Base-by-base conservation (phyloP, 108 stramenopile species). In the Nannochloropsis oceanica region DNA sequence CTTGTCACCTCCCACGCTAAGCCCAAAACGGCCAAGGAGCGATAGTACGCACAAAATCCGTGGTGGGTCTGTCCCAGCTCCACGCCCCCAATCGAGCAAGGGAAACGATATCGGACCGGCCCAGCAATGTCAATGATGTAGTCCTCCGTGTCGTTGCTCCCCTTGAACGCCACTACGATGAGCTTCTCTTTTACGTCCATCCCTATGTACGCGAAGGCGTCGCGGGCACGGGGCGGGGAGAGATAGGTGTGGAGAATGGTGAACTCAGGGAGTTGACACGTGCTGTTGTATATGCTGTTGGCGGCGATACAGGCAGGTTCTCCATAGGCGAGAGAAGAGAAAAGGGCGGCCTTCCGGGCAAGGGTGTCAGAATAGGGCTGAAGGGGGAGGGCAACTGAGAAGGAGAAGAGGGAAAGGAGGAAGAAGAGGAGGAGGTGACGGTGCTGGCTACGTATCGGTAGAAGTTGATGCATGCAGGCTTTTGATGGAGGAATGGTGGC, bases 41-140 rank as follows among this genome's bases (percentile, higher is more conserved):
- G 43, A 79, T 87, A 87, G 79, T 80, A 87, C 27, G 79, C 80
- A 83, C 86, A 87, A 83, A 87, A 87, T 8, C 86, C 86, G 83
- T 34, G 80, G 83, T 87, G 86, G 12, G 83, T 83, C 25, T 83
- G 79, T 7, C 86, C 86, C 12, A 80, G 42, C 79, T 73, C 59
- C 2, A 26, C 27, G 22, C 43, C 80, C 25, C 14, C 50, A 9
- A 83, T 59, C 24, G 27, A 79, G 80, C 86, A 87, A 34, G 34
- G 79, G 20, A 25, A 25, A 14, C 27, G 44, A 80, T 87, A 87
- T 25, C 44, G 86, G 11, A 84, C 18, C 83, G 79, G 83, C 13
- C 79, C 83, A 25, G 34, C 80, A 13, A 87, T 79, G 44, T 87
- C 83, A 25, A 83, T 87, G 50, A 87, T 81, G 44, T 83, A 87